phyloP scores from a whole-genome alignment of 1,284 basidiomycete genomes.

The Ganoderma lingzhi region DNA sequence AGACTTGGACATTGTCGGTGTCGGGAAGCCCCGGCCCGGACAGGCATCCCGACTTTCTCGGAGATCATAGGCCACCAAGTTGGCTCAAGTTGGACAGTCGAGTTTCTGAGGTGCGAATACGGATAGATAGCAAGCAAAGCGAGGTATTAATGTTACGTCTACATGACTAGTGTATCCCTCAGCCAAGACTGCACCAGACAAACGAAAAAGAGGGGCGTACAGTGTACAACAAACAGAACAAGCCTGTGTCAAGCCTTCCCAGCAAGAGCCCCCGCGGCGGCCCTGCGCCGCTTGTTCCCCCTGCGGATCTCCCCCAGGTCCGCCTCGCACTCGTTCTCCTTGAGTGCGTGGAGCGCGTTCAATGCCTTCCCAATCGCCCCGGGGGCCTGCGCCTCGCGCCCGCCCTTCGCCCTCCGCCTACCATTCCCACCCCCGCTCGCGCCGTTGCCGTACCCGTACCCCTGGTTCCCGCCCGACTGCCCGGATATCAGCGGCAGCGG shows the following conservation, averaged over 20 bases:
- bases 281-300: constrained; percentile 72
- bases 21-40: not conserved
- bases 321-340: constrained; percentile 73
- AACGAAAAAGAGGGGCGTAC: constrained; percentile 9
- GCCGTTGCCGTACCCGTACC: constrained; percentile 45
- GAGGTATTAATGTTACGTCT: constrained; percentile 22
- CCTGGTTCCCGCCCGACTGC: constrained; percentile 43
- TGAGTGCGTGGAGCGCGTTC: constrained; percentile 45
- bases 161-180: not conserved
- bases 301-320: constrained; percentile 80
- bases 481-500: constrained; percentile 72
- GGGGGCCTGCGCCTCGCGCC: constrained; percentile 51
- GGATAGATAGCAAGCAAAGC: not conserved
- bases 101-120: not conserved
- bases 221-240: constrained; percentile 8
- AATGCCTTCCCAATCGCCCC: constrained; percentile 75
- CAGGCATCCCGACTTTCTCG: not conserved
- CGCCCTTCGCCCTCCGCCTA: constrained; percentile 62
- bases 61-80: not conserved
- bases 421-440: constrained; percentile 52
- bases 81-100: not conserved
- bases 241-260: constrained; percentile 32
- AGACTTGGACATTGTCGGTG: too few species aligned
- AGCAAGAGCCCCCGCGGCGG: constrained; percentile 48
- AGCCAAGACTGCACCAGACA: not conserved